Conservation (phyloP, 169 alveolate genomes). For the Blepharisma undulans region DNA sequence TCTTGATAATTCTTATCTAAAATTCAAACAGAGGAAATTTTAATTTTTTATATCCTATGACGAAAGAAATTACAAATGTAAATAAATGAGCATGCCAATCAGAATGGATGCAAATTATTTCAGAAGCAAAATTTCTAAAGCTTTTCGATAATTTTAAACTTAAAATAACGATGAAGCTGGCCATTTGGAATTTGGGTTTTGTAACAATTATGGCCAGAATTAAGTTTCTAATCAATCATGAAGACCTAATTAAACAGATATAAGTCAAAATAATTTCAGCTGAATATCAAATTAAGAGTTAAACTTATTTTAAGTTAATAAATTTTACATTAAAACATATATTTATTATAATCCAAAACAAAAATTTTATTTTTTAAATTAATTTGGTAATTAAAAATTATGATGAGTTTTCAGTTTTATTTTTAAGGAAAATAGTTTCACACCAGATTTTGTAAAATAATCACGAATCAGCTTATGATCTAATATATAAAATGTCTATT, state of each 20-base stretch:
- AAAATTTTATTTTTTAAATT: no score
- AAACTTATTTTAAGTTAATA: no score
- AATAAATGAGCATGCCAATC: background rate
- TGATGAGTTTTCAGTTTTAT: background rate
- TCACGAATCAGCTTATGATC: background rate
- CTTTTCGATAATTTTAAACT: background rate
- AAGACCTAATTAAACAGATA: no score
- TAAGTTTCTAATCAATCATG: background rate
- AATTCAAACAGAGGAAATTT: background rate
- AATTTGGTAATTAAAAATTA: no score
- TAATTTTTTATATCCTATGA: background rate
- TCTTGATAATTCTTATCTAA: background rate
- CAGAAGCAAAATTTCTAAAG: background rate
- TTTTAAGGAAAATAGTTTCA: background rate
- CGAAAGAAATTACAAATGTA: background rate
- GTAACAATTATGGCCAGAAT: background rate
- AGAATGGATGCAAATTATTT: background rate
- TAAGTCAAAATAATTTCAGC: no score
- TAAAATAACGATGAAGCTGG: background rate
- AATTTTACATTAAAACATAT: no score
- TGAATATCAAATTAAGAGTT: background rate
- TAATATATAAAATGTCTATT: background rate
- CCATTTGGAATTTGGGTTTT: background rate
- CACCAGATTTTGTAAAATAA: background rate
- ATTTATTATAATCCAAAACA: no score